Base-by-base conservation (phyloP, 2,329 filamentous ascomycete species). In the Colletotrichum gloeosporioides region DNA sequence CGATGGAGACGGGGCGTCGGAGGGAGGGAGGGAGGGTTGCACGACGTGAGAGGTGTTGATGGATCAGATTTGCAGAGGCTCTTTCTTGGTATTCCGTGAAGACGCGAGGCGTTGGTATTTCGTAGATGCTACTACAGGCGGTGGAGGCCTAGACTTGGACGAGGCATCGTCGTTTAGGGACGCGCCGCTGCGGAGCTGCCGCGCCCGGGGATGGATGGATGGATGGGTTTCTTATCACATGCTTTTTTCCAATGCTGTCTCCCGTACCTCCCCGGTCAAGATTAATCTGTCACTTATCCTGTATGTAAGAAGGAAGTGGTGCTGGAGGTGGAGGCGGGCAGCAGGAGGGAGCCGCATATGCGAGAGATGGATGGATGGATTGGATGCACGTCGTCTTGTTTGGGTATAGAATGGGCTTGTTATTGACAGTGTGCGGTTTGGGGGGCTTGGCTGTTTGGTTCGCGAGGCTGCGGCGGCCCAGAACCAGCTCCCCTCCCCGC, bases 311-410 rank as follows among this genome's bases (percentile, higher is more conserved):
- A 44, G 62, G 34, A 64, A 22, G 57, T 61, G 57, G 57, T 61
- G 57, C 16, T 63, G 31, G 32, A 32, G 55, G 59, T 62, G 32
- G 31, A 36, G 39, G 18, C 31, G 32, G 44, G 31, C 12, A 55
- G 27, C 27, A 49, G 15, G 12, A 25, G 57, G 59, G 70, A 49
- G 44, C 73, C 73, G 73, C 73, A 76, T 73, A 69, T 73, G 69
- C 70, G 36, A 22, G 57, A n/a, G 34, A 25, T 22, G 39, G 36
- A 12, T 32, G 39, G n/a, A 31, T 32, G 59, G n/a, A 16, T n/a
- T 4, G 4, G 44, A 64, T 59, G 73, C 70, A 69, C 31, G 64
- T 49, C 63, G 69, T 68, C n/a, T 32, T 69, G 32, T 69, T 73
- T 67, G 73, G 49, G 72, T 55, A 44, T 73, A 64, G 63, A 44